Base-by-base conservation (phyloP, 768 basidiomycete genomes). In the Leucocoprinus leucothites region DNA sequence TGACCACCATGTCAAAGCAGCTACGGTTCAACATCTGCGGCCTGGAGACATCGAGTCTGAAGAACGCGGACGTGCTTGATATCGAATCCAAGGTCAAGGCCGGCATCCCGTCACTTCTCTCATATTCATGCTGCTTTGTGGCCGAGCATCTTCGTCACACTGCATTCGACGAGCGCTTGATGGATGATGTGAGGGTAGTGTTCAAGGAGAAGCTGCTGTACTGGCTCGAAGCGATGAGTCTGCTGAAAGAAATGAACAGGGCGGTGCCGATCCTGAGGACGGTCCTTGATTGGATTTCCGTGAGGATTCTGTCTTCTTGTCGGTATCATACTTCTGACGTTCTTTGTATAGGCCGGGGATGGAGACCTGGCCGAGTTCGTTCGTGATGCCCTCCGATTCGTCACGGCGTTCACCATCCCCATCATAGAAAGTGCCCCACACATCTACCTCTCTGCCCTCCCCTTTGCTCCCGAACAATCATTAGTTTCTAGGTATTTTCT, bases 11-110 rank as follows among this genome's bases (percentile, higher is more conserved):
- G 73, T 57, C 66, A 9, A 26, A 50, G 22, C 48, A 57, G 6
- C 63, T 74, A 11, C 55, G 56, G 44, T 74, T 75, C 60, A 71
- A 74, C 52, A 71, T 75, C 21, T 70, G 67, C 58, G 28, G 64
- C 5, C 51, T 75, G 6, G 57, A 63, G 28, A 65, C 63, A 11
- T 73, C 72, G 1, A 64, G 67, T 50, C 19, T 61, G 3, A 58
- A 38, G 8, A 71, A 75, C 51, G 31, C 44, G 16, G 63, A 72
- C 18, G 51, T 71, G 16, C 51, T 48, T 1, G 62, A 67, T 51
- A 57, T 72, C 9, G 40, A 57, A 18, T 9, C 26, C 0, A 61
- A 63, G 11, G 58, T 67, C 11, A 36, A 61, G 38, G 47, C 58
- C 8, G 52, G 53, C 42, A 69, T 73, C 40, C 54, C 66, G 1